A percentile compares a stretch with the other conserved stretches of the same genome.
phyloP scores from a whole-genome alignment of 257 asterid species.

The Fraxinus cuspidata region DNA sequence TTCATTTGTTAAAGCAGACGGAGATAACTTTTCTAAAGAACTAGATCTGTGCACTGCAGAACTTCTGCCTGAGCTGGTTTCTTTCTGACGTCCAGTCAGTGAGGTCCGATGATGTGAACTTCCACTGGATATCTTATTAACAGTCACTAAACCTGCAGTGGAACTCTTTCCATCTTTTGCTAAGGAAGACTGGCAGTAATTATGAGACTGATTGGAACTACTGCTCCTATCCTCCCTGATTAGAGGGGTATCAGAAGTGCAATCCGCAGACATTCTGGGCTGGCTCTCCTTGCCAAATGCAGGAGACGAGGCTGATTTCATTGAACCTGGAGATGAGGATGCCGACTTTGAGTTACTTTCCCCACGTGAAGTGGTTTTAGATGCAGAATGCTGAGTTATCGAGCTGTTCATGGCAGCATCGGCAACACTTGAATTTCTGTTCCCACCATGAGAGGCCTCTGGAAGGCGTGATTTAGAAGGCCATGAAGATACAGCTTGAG shows the following conservation, averaged over 20 bases:
- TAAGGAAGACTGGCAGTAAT: conserved; percentile 49
- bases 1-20: conserved; percentile 44
- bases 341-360: conserved; percentile 60
- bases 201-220: conserved; percentile 75
- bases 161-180: conserved; percentile 63
- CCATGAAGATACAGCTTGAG: conserved; percentile 51
- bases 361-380: conserved; percentile 57
- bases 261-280: conserved; percentile 39
- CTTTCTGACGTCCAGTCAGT: conserved; percentile 59
- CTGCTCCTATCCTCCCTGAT: conserved; percentile 74
- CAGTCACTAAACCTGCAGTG: conserved; percentile 44
- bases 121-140: conserved; percentile 48
- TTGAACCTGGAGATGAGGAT: conserved; percentile 64
- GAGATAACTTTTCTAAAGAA: conserved; percentile 51
- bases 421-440: conserved; percentile 52
- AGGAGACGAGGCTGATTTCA: conserved; percentile 47
- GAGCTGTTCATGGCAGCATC: conserved; percentile 65
- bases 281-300: conserved; percentile 66
- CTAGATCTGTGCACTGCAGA: conserved; percentile 42
- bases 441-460: conserved; percentile 59
- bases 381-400: conserved; percentile 48
- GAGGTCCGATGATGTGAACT: conserved; percentile 48
- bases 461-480: conserved; percentile 71
- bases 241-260: conserved; percentile 50
- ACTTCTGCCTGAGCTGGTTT: conserved; percentile 45